Evolutionary conservation across 2,329 filamentous ascomycete species (phyloP).

Genomic region (Paraphoma chrysanthemicola): DNA sequence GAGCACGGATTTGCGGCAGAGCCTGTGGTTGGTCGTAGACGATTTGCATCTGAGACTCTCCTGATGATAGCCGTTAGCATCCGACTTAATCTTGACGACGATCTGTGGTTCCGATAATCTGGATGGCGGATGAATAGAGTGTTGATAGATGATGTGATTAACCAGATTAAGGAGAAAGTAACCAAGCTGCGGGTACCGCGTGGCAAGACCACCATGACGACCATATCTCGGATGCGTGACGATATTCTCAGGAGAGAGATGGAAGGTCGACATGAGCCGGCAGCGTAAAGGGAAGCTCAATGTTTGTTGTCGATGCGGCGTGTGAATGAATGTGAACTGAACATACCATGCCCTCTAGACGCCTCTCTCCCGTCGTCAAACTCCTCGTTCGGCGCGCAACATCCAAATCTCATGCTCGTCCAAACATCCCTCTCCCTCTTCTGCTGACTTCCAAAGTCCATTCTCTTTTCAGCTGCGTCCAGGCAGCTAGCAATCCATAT

Average conservation of each 20-base stretch:
- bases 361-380: slow-evolving; percentile 28
- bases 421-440: slow-evolving; percentile 31
- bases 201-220: slow-evolving; percentile 18
- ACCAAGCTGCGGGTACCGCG: slow-evolving; percentile 23
- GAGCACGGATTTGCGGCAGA: slow-evolving; percentile 35
- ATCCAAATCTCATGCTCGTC: slow-evolving; percentile 47
- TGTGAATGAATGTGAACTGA: slow-evolving; percentile 3
- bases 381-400: slow-evolving; percentile 45
- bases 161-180: slow-evolving; percentile 33
- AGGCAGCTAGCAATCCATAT: slow-evolving; percentile 36
- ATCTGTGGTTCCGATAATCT: slow-evolving; percentile 15
- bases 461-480: slow-evolving; percentile 32
- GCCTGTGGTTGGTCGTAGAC: slow-evolving; percentile 44
- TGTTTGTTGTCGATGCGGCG: neutral
- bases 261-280: too few relatives aligned
- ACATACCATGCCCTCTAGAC: slow-evolving; percentile 38
- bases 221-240: too few relatives aligned
- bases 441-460: slow-evolving; percentile 25
- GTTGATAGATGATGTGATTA: slow-evolving; percentile 14
- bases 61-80: slow-evolving; percentile 27
- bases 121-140: slow-evolving; percentile 7
- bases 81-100: slow-evolving; percentile 8
- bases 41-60: slow-evolving; percentile 33
- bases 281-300: neutral
- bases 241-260: too few relatives aligned